These are phyloP conservation scores for Ambispora gerdemannii DNA, from an alignment of 192 early-diverging fungal genomes.

Conservation along the genomic window DNA sequence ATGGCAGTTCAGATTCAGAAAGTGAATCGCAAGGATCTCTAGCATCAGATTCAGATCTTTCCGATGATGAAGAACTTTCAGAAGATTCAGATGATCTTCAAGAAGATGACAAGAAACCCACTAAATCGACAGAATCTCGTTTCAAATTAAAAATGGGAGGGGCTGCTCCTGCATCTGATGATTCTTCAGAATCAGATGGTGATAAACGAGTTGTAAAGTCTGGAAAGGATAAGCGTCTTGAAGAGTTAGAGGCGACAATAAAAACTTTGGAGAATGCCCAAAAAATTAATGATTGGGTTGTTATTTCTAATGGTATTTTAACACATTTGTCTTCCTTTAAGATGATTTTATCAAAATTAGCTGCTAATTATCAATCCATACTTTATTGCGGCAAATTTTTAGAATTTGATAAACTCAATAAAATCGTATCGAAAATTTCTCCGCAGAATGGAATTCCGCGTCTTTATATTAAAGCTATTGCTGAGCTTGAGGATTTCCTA, in stretches of 20 bases:
- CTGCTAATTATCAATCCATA: conserved; percentile 18
- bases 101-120: conserved; percentile 54
- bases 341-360: background rate
- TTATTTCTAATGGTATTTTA: conserved; percentile 65
- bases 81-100: conserved; percentile 38
- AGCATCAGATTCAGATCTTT: conserved; percentile 53
- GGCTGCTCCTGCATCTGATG: conserved; percentile 36
- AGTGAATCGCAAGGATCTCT: conserved; percentile 63
- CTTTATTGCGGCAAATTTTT: too few relatives aligned
- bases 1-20: conserved; percentile 61
- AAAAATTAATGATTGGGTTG: conserved; percentile 90
- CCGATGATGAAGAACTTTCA: conserved; percentile 46
- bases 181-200: conserved; percentile 60
- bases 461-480: conserved; percentile 74
- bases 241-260: conserved; percentile 71
- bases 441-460: conserved; percentile 54
- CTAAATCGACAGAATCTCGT: conserved; percentile 35
- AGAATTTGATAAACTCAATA: conserved; percentile 88
- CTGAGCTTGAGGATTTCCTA: conserved; percentile 73
- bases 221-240: conserved; percentile 81
- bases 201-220: conserved; percentile 77
- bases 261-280: conserved; percentile 66
- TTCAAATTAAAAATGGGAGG: conserved; percentile 42
- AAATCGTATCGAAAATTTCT: conserved; percentile 59
- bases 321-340: too few relatives aligned